These are phyloP conservation scores for Mycena venus DNA, from an alignment of 768 basidiomycete species.

Conservation along the genomic window DNA sequence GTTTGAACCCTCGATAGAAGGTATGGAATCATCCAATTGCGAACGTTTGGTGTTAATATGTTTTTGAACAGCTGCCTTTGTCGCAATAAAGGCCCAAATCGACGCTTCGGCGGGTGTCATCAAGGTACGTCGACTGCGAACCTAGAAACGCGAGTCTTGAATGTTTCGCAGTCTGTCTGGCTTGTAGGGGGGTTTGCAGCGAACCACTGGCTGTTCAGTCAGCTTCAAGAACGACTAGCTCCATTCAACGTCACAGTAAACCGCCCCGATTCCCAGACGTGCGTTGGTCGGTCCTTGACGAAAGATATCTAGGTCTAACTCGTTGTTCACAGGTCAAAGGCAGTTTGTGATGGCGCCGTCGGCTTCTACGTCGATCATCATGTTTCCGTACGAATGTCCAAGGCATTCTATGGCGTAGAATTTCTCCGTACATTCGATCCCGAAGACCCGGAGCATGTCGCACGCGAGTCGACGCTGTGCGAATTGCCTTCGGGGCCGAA, in stretches of 20 bases:
- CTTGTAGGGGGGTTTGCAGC: constrained; percentile 89
- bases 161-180: constrained; percentile 74
- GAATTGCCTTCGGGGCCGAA: constrained; percentile 84
- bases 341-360: constrained; percentile 86
- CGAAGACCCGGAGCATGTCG: constrained; percentile 74
- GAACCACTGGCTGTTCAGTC: constrained; percentile 83
- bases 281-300: constrained; percentile 29
- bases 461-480: constrained; percentile 74
- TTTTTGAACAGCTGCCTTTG: constrained; percentile 69
- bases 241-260: constrained; percentile 72
- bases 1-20: constrained; percentile 84
- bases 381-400: constrained; percentile 85
- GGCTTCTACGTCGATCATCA: constrained; percentile 90
- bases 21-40: constrained; percentile 36
- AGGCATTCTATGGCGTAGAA: constrained; percentile 87
- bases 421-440: constrained; percentile 78
- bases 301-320: constrained; percentile 11
- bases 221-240: constrained; percentile 77
- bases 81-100: constrained; percentile 79
- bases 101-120: constrained; percentile 77
- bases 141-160: neutral
- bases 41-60: neutral
- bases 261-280: constrained; percentile 87
- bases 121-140: constrained; percentile 54
- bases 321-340: constrained; percentile 73